phyloP scores from a whole-genome alignment of 768 basidiomycete species.

The Lactifluus hygrophoroides region DNA sequence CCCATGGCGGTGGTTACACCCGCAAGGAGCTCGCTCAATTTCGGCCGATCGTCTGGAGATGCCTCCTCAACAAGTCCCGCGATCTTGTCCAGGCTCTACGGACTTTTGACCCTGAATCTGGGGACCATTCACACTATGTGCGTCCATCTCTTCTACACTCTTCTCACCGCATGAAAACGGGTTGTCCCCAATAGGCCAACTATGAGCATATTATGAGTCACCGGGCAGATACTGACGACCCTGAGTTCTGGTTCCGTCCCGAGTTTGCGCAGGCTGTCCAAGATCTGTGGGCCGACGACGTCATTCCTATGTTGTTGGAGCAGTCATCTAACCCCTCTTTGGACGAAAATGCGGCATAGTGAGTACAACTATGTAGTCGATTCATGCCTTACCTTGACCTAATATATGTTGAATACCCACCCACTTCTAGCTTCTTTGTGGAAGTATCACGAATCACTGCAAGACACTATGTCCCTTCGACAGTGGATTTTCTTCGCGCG shows the following conservation, averaged over 20 bases:
- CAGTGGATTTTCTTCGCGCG: slow-evolving; percentile 76
- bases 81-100: not conserved
- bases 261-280: not conserved
- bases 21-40: not conserved
- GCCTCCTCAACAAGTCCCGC: not conserved
- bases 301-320: slow-evolving; percentile 25
- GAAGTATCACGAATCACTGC: slow-evolving; percentile 73
- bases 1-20: slow-evolving; percentile 37
- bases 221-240: not conserved
- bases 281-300: slow-evolving; percentile 28
- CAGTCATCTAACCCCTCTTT: not conserved
- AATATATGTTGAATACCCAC: slow-evolving; percentile 23
- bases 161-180: no score
- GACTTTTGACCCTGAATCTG: no score
- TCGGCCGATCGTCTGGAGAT: not conserved
- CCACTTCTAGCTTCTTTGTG: slow-evolving; percentile 69
- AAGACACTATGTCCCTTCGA: slow-evolving; percentile 70
- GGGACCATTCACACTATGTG: not conserved
- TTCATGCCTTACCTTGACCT: not conserved
- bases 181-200: not conserved
- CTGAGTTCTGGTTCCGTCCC: slow-evolving; percentile 24
- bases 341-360: slow-evolving; percentile 6
- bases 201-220: not conserved
- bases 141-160: not conserved
- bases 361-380: not conserved